phyloP scores from a whole-genome alignment of 306 rosid genomes.

The Trichosanthes truncata region DNA sequence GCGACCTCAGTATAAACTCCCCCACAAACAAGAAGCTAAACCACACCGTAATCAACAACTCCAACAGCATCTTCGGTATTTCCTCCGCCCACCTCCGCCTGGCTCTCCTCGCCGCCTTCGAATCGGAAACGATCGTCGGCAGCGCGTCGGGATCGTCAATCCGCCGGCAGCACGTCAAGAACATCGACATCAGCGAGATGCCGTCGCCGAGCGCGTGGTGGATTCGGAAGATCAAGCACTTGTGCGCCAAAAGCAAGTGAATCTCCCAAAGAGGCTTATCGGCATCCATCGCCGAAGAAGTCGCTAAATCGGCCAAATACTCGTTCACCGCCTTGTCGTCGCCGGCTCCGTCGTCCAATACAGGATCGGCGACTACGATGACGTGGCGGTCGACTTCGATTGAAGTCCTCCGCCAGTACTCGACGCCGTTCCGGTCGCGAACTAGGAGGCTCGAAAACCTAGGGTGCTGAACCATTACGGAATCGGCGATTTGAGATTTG shows the following conservation, averaged over 20 bases:
- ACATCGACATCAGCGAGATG: constrained; percentile 68
- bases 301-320: constrained; percentile 56
- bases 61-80: constrained; percentile 9
- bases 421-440: constrained; percentile 39
- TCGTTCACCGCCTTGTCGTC: constrained; percentile 33
- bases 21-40: constrained; percentile 37
- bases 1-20: constrained; percentile 27
- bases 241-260: constrained; percentile 52
- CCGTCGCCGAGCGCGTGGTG: constrained; percentile 88
- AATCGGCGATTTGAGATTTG: constrained; percentile 23
- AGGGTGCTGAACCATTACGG: constrained; percentile 43
- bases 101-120: not conserved
- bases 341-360: not conserved
- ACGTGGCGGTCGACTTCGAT: constrained; percentile 46
- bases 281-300: constrained; percentile 24
- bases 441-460: constrained; percentile 67
- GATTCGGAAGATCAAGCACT: constrained; percentile 41
- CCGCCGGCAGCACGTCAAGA: constrained; percentile 49
- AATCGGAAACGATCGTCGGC: constrained; percentile 24
- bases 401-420: constrained; percentile 63
- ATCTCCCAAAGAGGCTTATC: constrained; percentile 87
- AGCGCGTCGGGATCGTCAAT: constrained; percentile 17
- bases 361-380: constrained; percentile 13
- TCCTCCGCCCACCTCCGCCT: not conserved
- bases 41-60: constrained; percentile 17